A percentile compares a stretch with the other conserved stretches of the same genome.
Conservation (phyloP, 176 grass and related monocot genomes). For the sorghum (Sorghum bicolor) region DNA sequence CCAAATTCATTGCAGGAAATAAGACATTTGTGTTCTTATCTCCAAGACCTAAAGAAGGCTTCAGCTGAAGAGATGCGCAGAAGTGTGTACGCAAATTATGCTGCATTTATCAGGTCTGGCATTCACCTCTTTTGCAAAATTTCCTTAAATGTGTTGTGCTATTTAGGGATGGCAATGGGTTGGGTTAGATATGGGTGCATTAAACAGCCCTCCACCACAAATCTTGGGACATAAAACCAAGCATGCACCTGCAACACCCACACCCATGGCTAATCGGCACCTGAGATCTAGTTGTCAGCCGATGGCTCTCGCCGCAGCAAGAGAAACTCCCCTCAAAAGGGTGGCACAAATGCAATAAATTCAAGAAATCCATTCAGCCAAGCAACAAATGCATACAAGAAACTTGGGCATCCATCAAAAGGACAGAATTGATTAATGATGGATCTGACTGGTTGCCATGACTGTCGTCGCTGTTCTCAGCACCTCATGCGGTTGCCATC, state of each 20-base stretch:
- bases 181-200: neutral
- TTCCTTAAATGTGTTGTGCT: neutral
- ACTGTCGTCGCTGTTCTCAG: neutral
- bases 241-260: neutral
- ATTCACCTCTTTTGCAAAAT: neutral
- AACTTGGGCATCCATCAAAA: neutral
- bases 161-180: neutral
- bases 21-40: constrained; percentile 77
- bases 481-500: neutral
- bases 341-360: neutral
- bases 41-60: constrained; percentile 99
- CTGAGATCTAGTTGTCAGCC: neutral
- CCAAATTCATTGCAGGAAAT: constrained; percentile 74
- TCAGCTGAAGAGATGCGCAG: constrained; percentile 98
- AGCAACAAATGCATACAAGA: neutral
- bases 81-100: constrained; percentile 98
- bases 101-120: constrained; percentile 80
- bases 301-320: neutral
- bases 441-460: neutral
- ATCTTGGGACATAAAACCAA: neutral
- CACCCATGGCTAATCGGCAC: neutral
- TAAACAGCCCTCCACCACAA: neutral
- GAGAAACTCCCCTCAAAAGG: neutral
- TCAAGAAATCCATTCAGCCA: neutral
- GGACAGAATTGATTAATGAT: neutral